Conservation (phyloP, 805 yeast genomes). For the Cyberlindnera subsufficiens region DNA sequence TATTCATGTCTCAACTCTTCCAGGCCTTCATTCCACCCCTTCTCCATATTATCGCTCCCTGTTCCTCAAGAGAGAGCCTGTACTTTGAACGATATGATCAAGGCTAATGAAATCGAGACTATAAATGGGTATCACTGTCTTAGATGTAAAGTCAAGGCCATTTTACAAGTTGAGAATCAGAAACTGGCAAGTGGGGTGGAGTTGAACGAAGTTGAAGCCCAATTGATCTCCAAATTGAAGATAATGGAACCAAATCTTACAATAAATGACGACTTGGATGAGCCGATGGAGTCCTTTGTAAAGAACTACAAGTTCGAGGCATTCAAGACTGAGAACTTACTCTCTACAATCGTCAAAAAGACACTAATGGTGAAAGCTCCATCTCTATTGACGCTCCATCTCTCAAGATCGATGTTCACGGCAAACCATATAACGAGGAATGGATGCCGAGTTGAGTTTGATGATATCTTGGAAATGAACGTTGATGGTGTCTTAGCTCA, state of each 20-base stretch:
- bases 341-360: slow-evolving; percentile 63
- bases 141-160: slow-evolving; percentile 51
- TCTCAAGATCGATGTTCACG: slow-evolving; percentile 76
- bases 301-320: slow-evolving; percentile 39
- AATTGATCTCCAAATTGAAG: slow-evolving; percentile 30
- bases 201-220: slow-evolving; percentile 25
- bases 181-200: slow-evolving; percentile 9
- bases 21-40: slow-evolving; percentile 50
- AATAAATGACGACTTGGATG: slow-evolving; percentile 64
- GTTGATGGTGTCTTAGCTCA: slow-evolving; percentile 34
- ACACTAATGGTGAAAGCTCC: slow-evolving; percentile 64
- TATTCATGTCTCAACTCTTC: slow-evolving; percentile 59
- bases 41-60: slow-evolving; percentile 66
- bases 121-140: slow-evolving; percentile 78
- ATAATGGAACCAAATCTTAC: slow-evolving; percentile 30
- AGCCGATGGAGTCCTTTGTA: slow-evolving; percentile 41
- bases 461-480: slow-evolving; percentile 44
- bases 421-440: slow-evolving; percentile 67
- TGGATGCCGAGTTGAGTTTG: slow-evolving; percentile 64
- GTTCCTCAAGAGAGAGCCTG: slow-evolving; percentile 53
- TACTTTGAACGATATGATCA: slow-evolving; percentile 47
- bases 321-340: slow-evolving; percentile 38
- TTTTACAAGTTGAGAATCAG: slow-evolving; percentile 30
- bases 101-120: slow-evolving; percentile 55
- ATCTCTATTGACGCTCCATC: slow-evolving; percentile 65